Evolutionary conservation across 23 red algal genomes (phyloP).

Genomic region (Gracilaria caudata): DNA sequence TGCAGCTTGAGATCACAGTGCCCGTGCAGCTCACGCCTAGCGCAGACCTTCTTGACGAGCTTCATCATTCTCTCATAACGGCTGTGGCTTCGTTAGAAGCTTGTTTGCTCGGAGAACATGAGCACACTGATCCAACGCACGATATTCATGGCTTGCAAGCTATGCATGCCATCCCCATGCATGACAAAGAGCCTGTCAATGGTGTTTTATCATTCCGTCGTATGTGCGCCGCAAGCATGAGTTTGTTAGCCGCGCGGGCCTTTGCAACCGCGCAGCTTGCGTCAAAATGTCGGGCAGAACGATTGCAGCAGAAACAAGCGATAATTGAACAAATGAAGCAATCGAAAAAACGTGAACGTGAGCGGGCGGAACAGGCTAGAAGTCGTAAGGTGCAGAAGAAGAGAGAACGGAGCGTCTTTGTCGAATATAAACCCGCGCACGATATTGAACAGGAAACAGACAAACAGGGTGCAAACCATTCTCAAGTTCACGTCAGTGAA

Average conservation of each 20-base stretch:
- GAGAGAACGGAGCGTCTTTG: neutral
- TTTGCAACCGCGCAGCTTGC: constrained; percentile 30
- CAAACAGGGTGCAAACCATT: neutral
- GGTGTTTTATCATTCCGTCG: neutral
- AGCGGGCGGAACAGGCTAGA: neutral
- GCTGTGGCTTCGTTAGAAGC: constrained; percentile 42
- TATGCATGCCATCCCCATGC: constrained; percentile 1
- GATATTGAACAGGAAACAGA: neutral
- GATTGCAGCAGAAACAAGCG: constrained; percentile 1
- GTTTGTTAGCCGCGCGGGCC: constrained; percentile 5
- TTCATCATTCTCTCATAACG: constrained; percentile 15
- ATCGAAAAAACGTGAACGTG: constrained; percentile 1
- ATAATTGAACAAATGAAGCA: constrained; percentile 3
- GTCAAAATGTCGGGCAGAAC: neutral
- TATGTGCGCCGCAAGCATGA: constrained; percentile 1
- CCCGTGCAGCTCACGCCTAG: constrained; percentile 7
- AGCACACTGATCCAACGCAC: neutral
- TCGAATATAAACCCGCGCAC: neutral
- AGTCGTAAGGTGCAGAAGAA: neutral
- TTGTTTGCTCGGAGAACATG: constrained; percentile 23
- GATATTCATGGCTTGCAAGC: neutral
- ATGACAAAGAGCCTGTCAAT: neutral
- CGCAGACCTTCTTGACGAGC: constrained; percentile 8
- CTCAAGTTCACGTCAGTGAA: neutral
- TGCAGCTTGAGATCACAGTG: constrained; percentile 20